Conservation (phyloP, 2,329 filamentous ascomycete species). For the Trichophyton verrucosum region DNA sequence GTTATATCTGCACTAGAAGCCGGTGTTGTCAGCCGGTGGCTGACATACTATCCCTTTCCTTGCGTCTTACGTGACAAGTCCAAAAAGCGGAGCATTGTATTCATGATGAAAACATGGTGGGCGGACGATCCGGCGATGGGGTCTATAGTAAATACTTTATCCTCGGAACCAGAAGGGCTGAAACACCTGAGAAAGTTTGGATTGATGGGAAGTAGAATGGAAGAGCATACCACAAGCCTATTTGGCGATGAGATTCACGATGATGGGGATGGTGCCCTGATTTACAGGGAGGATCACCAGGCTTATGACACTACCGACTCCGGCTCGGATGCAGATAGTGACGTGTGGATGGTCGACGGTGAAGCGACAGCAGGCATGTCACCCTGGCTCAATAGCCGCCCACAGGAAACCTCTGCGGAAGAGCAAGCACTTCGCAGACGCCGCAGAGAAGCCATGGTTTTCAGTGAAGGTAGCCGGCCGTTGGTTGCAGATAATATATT, state of each 20-base stretch:
- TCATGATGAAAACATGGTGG: constrained; percentile 32
- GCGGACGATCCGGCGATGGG: constrained; percentile 34
- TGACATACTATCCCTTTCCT: constrained; percentile 58
- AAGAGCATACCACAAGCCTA: constrained; percentile 16
- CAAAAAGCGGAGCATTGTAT: constrained; percentile 28
- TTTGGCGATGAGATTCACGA: neutral
- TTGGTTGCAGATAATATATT: constrained; percentile 67
- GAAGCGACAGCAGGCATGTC: constrained; percentile 38
- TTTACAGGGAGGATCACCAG: neutral
- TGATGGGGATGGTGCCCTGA: too few relatives aligned
- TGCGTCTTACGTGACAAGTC: constrained; percentile 43
- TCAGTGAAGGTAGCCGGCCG: constrained; percentile 72
- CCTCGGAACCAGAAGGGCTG: constrained; percentile 26
- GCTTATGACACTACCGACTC: neutral
- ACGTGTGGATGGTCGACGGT: constrained; percentile 42
- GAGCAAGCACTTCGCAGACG: constrained; percentile 63
- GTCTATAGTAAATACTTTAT: constrained; percentile 30
- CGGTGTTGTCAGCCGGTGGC: constrained; percentile 58
- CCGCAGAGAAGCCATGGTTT: constrained; percentile 76
- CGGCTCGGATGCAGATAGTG: constrained; percentile 39
- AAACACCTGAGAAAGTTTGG: constrained; percentile 33
- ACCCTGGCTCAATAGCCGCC: constrained; percentile 22
- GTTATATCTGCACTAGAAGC: constrained; percentile 47
- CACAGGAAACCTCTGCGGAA: constrained; percentile 24
- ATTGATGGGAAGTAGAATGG: constrained; percentile 31